phyloP scores from a whole-genome alignment of 106 monocot genomes.

The Dendrobium nobile region DNA sequence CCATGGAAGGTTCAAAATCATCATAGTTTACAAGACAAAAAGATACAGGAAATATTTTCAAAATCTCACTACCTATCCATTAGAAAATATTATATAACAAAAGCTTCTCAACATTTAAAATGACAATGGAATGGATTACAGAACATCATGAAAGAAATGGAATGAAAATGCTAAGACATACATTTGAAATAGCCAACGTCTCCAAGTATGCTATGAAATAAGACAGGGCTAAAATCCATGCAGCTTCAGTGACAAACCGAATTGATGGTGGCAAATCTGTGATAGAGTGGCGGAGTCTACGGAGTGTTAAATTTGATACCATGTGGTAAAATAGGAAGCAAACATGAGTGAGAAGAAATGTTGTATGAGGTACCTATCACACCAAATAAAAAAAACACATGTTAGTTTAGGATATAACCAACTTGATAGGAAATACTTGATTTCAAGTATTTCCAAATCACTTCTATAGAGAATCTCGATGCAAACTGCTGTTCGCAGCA shows the following conservation, averaged over 20 bases:
- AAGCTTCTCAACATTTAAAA: neutral
- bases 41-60: neutral
- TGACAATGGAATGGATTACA: neutral
- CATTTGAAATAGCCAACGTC: conserved; percentile 91
- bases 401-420: neutral
- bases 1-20: neutral
- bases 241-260: conserved; percentile 49
- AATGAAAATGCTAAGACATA: conserved; percentile 30
- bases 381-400: conserved; percentile 8
- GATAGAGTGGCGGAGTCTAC: conserved; percentile 65
- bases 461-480: no score
- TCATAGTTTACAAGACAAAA: neutral
- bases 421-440: no score
- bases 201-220: conserved; percentile 98
- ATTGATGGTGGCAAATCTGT: conserved; percentile 52
- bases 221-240: conserved; percentile 76
- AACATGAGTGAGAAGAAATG: conserved; percentile 85
- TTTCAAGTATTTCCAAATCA: no score
- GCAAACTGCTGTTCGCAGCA: no score
- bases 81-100: conserved; percentile 2
- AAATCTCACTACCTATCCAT: neutral
- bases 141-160: conserved; percentile 4
- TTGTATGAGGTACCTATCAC: conserved; percentile 90
- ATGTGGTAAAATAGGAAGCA: conserved; percentile 91
- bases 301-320: conserved; percentile 73